Conservation (phyloP, 2,329 filamentous ascomycete genomes). For the Talaromyces pinophilus region DNA sequence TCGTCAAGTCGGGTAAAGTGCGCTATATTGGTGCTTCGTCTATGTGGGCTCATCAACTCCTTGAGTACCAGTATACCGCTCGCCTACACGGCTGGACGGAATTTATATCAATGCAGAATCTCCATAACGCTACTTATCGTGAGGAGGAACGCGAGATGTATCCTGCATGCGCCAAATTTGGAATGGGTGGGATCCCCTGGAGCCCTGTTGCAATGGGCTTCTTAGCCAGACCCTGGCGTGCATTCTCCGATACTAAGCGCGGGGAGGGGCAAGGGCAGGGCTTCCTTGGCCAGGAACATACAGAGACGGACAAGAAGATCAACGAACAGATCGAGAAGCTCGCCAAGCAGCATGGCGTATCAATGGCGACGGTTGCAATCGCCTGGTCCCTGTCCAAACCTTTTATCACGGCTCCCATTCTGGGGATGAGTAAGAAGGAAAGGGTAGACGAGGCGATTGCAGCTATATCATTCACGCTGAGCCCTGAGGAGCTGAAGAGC, state of each 20-base stretch:
- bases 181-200: neutral
- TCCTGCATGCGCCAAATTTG: neutral
- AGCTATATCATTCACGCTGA: neutral
- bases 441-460: neutral
- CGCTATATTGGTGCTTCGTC: neutral
- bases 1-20: neutral
- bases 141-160: neutral
- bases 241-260: neutral
- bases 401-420: neutral
- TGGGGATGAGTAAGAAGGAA: conserved; percentile 12
- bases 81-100: neutral
- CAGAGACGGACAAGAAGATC: neutral
- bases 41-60: neutral
- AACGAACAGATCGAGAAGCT: neutral
- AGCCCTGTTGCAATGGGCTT: neutral
- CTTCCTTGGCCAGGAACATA: neutral
- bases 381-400: neutral
- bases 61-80: neutral
- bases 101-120: neutral
- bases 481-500: neutral
- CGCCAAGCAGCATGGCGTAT: neutral
- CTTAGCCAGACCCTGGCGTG: neutral
- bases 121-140: neutral
- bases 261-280: neutral
- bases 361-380: neutral